Percentiles rank a stretch among this genome's conserved stretches.
Evolutionary conservation across 2,329 filamentous ascomycete species (phyloP).

Genomic region (Colletotrichum sp.): DNA sequence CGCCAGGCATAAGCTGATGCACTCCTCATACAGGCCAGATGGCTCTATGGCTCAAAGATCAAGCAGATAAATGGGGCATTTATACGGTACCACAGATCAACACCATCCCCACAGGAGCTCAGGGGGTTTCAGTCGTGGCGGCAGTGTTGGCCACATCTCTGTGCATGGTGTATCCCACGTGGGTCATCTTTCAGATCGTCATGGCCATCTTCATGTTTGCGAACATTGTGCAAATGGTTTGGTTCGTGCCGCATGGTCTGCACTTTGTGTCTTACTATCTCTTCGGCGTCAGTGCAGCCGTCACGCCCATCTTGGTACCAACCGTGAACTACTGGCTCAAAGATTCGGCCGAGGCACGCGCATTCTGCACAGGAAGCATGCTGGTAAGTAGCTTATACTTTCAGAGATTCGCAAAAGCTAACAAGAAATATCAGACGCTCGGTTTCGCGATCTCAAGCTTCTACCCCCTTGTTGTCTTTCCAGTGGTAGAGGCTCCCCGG

Average conservation of each 20-base stretch:
- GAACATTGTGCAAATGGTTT: constrained; percentile 24
- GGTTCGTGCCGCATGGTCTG: constrained; percentile 22
- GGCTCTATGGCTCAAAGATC: constrained; percentile 24
- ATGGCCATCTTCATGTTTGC: constrained; percentile 22
- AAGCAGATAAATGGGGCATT: constrained; percentile 19
- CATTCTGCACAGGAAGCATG: constrained; percentile 27
- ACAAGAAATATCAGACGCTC: constrained; percentile 7
- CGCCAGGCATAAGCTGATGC: neutral
- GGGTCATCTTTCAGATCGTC: constrained; percentile 30
- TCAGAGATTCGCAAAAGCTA: neutral
- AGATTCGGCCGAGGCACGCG: constrained; percentile 26
- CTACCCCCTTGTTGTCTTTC: constrained; percentile 24
- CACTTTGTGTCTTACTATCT: constrained; percentile 26
- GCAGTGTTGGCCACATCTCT: constrained; percentile 31
- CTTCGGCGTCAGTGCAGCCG: constrained; percentile 26
- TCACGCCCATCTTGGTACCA: constrained; percentile 27
- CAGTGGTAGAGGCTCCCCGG: constrained; percentile 23
- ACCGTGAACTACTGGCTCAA: constrained; percentile 28
- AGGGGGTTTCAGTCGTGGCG: constrained; percentile 30
- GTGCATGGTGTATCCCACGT: constrained; percentile 37
- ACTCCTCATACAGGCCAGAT: constrained; percentile 2
- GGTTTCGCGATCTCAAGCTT: constrained; percentile 24
- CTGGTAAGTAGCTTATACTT: neutral
- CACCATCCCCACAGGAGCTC: constrained; percentile 26
- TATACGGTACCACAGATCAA: constrained; percentile 26